Base-by-base conservation (phyloP, 805 yeast genomes). In the Isabelozyma pseudorhagii region DNA sequence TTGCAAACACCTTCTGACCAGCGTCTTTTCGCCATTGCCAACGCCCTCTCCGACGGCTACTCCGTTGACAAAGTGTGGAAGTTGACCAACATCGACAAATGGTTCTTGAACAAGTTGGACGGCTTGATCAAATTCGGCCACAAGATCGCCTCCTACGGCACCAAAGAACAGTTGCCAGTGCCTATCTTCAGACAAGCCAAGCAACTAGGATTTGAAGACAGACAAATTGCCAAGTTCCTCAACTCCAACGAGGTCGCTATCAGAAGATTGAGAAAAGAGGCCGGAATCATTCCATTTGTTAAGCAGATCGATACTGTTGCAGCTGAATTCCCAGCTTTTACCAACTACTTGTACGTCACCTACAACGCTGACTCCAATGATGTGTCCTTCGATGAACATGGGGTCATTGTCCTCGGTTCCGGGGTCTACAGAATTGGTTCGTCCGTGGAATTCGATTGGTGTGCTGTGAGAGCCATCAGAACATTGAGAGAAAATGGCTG, bases 401-500 rank as follows among this genome's bases (percentile, higher is more conserved):
- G 97, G 69, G 86, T 88, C 46, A 89, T 93, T 88, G 99, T 93
- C 41, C 78, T 93, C 52, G 98, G 98, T 57, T 91, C 97, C 4
- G 99, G 99, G 80, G 99, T 94, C 42, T 93, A 93, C 81, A 85
- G 99, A 77, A 93, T 93, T 67, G 99, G 99, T 62, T 94, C 98
- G 5, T 93, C 98, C 29, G 99, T 93, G 54, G 99, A 93, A 74
- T 93, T 93, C 67, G 99, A 93, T 75, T 93, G 98, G 97, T 93
- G 99, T 83, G 98, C 98, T 44, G 99, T 93, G 51, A 83, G 97
- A 56, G 94, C 98, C 44, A 94, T 91, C 55, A 84, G 98, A 74
- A 90, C 98, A 40, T 79, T 93, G 66, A 84, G 99, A 62, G 87
- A 87, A 58, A 81, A 83, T 67, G 90, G 92, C 51, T 77, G 81